Base-by-base conservation (phyloP, 495 filamentous ascomycete genomes). In the Aspergillus coremiiformis region DNA sequence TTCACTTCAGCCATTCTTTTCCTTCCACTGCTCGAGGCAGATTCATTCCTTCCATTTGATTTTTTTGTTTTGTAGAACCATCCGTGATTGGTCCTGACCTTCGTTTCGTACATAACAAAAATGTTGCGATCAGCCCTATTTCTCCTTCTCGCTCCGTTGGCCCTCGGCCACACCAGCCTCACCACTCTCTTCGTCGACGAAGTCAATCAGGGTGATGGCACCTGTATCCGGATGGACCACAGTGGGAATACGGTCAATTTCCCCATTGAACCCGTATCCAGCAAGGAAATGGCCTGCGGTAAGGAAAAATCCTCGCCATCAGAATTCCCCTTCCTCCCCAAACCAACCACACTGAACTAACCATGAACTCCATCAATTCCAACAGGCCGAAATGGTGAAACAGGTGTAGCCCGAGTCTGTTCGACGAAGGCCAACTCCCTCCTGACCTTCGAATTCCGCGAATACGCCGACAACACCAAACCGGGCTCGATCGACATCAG, bases 211-310 rank as follows among this genome's bases (percentile, higher is more conserved):
- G 87, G 87, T 42, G 77, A 82, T 60, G 87, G 81, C 0, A 80
- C 76, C 39, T 88, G 84, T 58, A 72, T 90, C 23, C 79, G 85
- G n/a, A 83, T 85, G 76, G 74, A 76, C 44, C 75, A 68, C 45
- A 68, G 78, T 48, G 61, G 69, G 3, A 59, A 54, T 1, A 68
- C 68, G 6, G 70, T 72, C 41, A 86, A 76, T 6, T 60, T 57
- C 27, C 86, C 86, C 4, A 61, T 67, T 32, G 61, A 59, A 2
- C 58, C 76, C 43, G 45, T 87, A 24, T 52, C 58, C 22, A 79
- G 78, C 53, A 60, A 73, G 17, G 80, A 85, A 39, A 84, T 91
- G 79, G 84, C 82, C 26, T 91, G 87, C 57, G 86, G 84, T 85
- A 69, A 35, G 78, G n/a, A n/a, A n/a, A n/a, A n/a, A n/a, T n/a